Evolutionary conservation across 805 yeast genomes (phyloP).

Genomic region (Ogataea angusta): DNA sequence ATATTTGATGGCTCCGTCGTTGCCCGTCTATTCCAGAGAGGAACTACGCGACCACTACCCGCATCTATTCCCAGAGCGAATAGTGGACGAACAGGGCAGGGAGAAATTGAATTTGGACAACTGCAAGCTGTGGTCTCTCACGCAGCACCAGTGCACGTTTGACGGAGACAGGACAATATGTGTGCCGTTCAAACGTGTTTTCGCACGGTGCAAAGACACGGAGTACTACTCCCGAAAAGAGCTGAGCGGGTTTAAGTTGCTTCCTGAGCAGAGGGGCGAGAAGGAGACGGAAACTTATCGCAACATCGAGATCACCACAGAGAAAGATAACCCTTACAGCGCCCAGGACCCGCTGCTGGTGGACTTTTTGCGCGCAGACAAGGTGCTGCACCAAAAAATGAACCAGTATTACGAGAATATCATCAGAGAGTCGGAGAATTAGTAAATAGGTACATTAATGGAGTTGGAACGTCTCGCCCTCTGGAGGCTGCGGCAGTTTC

Average conservation of each 20-base stretch:
- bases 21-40: constrained; percentile 41
- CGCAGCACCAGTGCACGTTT: constrained; percentile 47
- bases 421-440: constrained; percentile 7
- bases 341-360: constrained; percentile 17
- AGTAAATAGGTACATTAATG: constrained; percentile 1
- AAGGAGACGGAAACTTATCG: constrained; percentile 17
- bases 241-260: constrained; percentile 29
- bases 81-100: constrained; percentile 7
- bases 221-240: constrained; percentile 21
- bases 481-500: constrained; percentile 87
- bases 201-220: constrained; percentile 39
- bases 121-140: constrained; percentile 36
- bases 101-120: constrained; percentile 11
- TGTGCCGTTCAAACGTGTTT: constrained; percentile 46
- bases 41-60: constrained; percentile 33
- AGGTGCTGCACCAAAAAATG: constrained; percentile 28
- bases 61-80: constrained; percentile 23
- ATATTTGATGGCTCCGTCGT: constrained; percentile 45
- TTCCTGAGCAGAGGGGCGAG: constrained; percentile 22
- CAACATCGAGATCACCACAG: constrained; percentile 39
- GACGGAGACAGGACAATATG: constrained; percentile 42
- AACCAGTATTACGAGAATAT: constrained; percentile 26
- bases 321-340: constrained; percentile 33
- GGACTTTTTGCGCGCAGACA: constrained; percentile 33
- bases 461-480: constrained; percentile 60